Evolutionary conservation across 331 rosid genomes (phyloP), one percentile per base, ranked within the genome.

Genomic region (Telfairia occidentalis): DNA sequence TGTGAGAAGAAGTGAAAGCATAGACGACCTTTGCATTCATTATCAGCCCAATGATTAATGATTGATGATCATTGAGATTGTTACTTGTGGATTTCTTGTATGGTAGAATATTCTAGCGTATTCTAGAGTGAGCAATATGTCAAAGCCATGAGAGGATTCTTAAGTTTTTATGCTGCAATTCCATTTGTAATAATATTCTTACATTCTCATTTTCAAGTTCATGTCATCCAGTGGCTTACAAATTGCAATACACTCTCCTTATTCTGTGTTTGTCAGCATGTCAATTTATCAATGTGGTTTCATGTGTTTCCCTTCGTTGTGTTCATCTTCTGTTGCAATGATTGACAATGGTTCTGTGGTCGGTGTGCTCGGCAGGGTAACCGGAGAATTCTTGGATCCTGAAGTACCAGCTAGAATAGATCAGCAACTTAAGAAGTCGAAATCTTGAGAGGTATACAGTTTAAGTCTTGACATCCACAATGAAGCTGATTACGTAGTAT

Each of bases 321-420:
- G 18, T 19, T 42, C 9, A 80, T 45, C 19, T 37, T 16, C 2
- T 35, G 11, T 23, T 55, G 18, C 6, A 1, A 67, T 1, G 21
- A 23, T 3, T n/a, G 30, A 34, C 30, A 29, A 45, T 16, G 23
- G 12, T 26, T 54, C 37, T 23, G 52, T n/a, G n/a, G n/a, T 79
- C 70, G 19, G 59, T 49, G 42, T 63, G 50, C 65, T 79, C 79
- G 52, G 46, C 88, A 94, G 98, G 92, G 82, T 66, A 77, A 89
- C 96, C 3, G 98, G 98, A 75, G 95, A 87, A 78, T 94, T 78
- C 77, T 43, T 66, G 21, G 83, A 83, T 54, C 7, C 7, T 49
- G 75, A 67, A 2, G 37, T 26, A 18, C 26, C 49, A n/a, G 9
- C 69, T 61, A 50, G 21, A 73, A 53, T 55, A 70, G 66, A 54